Percentiles rank a stretch among this genome's conserved stretches.
These are phyloP conservation scores for Cyberlindnera galapagoensis DNA, from an alignment of 805 yeast genomes.

Conservation along the genomic window DNA sequence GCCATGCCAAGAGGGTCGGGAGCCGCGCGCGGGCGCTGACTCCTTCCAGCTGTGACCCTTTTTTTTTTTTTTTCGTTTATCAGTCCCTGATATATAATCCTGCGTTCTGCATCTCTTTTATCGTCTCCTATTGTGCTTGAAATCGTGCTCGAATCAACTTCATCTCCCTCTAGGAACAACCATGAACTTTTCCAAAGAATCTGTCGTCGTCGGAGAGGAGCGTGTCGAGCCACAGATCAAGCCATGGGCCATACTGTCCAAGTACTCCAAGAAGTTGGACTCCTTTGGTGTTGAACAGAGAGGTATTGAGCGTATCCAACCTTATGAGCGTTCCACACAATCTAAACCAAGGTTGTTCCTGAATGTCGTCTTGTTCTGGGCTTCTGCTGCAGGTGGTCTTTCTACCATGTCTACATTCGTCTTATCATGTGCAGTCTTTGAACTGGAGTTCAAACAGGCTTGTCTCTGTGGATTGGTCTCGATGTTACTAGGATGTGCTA, in stretches of 20 bases:
- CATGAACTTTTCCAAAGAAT: too few species aligned
- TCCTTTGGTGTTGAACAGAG: slow-evolving; percentile 62
- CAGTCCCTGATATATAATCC: too few species aligned
- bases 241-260: slow-evolving; percentile 18
- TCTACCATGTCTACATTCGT: slow-evolving; percentile 84
- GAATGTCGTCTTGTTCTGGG: slow-evolving; percentile 68
- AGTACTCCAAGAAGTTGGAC: slow-evolving; percentile 43
- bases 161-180: too few species aligned
- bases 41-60: too few species aligned
- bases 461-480: slow-evolving; percentile 59
- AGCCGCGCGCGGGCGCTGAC: too few species aligned
- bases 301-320: slow-evolving; percentile 71
- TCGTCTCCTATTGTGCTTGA: too few species aligned
- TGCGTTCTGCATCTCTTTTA: too few species aligned
- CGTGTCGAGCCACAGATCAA: slow-evolving; percentile 14
- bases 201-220: too few species aligned
- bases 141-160: too few species aligned
- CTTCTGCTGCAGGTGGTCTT: slow-evolving; percentile 82
- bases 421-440: slow-evolving; percentile 67
- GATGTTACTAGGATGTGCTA: slow-evolving; percentile 58
- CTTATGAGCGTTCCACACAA: slow-evolving; percentile 52
- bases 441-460: slow-evolving; percentile 60
- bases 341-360: slow-evolving; percentile 28
- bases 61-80: too few species aligned
- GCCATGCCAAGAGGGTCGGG: too few species aligned